phyloP scores from a whole-genome alignment of 2,329 filamentous ascomycete genomes.

The Exophiala mesophila region DNA sequence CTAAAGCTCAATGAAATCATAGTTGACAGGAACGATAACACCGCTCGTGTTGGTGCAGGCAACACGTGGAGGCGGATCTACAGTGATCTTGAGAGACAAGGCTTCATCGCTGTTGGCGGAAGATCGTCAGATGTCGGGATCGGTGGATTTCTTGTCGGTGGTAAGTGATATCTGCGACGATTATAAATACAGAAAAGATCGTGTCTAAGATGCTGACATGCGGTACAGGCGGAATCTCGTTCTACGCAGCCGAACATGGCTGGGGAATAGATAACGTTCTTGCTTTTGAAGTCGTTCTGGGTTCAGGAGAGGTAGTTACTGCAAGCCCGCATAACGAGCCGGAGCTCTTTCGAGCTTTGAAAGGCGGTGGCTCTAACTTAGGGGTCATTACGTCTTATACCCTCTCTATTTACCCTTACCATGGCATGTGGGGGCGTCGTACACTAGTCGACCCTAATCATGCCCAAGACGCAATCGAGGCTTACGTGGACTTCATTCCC shows the following conservation, averaged over 20 bases:
- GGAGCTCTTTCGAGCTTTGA: slow-evolving; percentile 51
- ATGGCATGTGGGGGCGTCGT: slow-evolving; percentile 38
- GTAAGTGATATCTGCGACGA: slow-evolving; percentile 2
- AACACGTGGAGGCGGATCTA: slow-evolving; percentile 1
- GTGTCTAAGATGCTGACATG: neutral
- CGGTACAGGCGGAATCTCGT: slow-evolving; percentile 5
- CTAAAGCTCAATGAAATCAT: neutral
- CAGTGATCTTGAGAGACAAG: neutral
- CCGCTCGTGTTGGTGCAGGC: neutral
- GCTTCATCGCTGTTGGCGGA: neutral
- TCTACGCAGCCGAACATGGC: slow-evolving; percentile 26
- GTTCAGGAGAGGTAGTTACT: slow-evolving; percentile 46
- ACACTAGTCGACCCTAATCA: slow-evolving; percentile 30
- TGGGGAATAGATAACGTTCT: slow-evolving; percentile 34
- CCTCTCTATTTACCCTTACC: slow-evolving; percentile 25
- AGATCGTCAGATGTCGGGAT: neutral
- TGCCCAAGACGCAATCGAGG: slow-evolving; percentile 30
- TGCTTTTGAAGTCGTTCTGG: slow-evolving; percentile 46
- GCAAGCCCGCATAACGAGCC: slow-evolving; percentile 41
- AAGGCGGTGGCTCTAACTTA: slow-evolving; percentile 53
- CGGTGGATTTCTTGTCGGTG: neutral
- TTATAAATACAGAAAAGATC: neutral
- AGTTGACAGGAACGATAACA: neutral
- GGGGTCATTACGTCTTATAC: slow-evolving; percentile 35
- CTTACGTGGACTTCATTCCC: slow-evolving; percentile 30